Conservation (phyloP, 306 rosid genomes). For the Citrullus amarus region DNA sequence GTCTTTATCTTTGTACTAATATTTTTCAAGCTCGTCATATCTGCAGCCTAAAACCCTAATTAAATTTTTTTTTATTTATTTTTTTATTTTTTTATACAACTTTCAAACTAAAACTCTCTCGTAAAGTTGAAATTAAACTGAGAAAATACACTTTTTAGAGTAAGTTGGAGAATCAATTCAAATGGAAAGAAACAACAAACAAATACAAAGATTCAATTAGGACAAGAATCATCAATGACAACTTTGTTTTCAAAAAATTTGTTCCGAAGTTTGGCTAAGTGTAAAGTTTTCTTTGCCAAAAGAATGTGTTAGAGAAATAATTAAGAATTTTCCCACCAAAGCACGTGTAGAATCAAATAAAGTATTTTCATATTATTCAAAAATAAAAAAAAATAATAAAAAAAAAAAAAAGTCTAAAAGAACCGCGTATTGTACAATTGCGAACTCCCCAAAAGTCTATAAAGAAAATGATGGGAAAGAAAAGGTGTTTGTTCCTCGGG, state of each 20-base stretch:
- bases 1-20: not conserved
- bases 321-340: not conserved
- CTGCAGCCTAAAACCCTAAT: not conserved
- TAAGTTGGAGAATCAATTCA: not conserved
- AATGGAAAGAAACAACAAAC: not conserved
- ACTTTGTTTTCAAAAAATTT: not conserved
- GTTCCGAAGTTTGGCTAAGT: not conserved
- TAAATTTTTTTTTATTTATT: too few relatives aligned
- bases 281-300: not conserved
- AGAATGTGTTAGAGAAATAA: not conserved
- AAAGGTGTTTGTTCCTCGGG: not conserved
- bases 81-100: too few relatives aligned
- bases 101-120: not conserved
- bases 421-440: not conserved
- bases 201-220: not conserved
- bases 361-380: not conserved
- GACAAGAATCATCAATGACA: not conserved
- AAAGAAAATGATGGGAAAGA: not conserved
- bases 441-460: not conserved
- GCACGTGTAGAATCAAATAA: not conserved
- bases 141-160: not conserved
- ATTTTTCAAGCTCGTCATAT: not conserved
- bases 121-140: too few relatives aligned
- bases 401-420: not conserved
- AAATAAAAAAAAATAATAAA: not conserved